Evolutionary conservation across 2,329 filamentous ascomycete species (phyloP).

Genomic region (Coniochaeta prunicola): DNA sequence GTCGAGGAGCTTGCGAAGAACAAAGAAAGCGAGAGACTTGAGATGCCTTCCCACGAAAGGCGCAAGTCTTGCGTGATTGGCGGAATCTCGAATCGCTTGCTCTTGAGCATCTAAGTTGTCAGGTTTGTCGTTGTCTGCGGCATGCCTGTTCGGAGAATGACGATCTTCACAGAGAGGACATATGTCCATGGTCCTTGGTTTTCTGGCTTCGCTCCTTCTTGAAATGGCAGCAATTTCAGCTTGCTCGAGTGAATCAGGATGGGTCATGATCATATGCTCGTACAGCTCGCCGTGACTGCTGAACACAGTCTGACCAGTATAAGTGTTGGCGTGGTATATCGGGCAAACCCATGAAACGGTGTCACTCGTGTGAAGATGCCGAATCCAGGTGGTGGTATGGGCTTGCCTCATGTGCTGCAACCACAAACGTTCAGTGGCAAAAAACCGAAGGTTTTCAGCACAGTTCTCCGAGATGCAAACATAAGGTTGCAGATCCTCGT

Average conservation of each 20-base stretch:
- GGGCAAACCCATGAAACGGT: not conserved
- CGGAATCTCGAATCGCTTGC: not conserved
- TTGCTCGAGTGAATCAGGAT: not conserved
- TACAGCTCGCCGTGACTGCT: not conserved
- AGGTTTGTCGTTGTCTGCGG: not conserved
- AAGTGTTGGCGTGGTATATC: not conserved
- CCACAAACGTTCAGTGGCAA: not conserved
- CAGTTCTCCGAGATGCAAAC: not conserved
- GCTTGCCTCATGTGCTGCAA: not conserved
- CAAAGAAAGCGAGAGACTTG: not conserved
- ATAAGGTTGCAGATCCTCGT: not conserved
- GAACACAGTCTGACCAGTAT: not conserved
- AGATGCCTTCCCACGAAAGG: not conserved
- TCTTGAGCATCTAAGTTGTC: not conserved
- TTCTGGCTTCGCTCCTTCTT: not conserved
- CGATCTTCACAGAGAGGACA: not conserved
- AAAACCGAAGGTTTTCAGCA: not conserved
- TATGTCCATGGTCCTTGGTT: not conserved
- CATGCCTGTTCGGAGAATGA: not conserved
- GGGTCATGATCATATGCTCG: not conserved
- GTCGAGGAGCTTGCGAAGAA: not conserved
- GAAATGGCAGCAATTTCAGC: not conserved
- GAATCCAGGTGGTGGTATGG: not conserved
- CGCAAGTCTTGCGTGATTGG: not conserved
- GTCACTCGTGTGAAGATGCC: not conserved